Evolutionary conservation across 306 rosid genomes (phyloP).

Genomic region (Prunus salicina): DNA sequence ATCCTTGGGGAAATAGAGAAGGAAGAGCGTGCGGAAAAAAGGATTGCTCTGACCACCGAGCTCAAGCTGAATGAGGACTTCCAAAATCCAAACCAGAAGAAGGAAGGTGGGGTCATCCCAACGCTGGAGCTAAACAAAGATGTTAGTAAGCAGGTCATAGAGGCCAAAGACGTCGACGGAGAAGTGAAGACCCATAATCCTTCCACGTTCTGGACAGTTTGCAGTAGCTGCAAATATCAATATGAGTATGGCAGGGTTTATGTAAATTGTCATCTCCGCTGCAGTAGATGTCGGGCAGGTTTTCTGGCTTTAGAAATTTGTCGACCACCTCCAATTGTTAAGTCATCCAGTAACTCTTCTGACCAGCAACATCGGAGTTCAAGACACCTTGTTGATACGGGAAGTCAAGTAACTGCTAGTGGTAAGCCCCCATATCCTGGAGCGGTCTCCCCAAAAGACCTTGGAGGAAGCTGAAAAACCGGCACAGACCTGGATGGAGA

Average conservation of each 20-base stretch:
- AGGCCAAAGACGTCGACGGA: background rate
- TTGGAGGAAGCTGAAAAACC: too few species aligned
- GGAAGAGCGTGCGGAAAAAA: background rate
- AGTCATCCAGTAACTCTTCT: background rate
- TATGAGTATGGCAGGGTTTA: constrained; percentile 73
- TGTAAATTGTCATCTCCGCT: constrained; percentile 68
- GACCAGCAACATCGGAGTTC: constrained; percentile 41
- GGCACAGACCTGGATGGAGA: too few species aligned
- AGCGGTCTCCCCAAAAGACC: background rate
- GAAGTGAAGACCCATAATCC: constrained; percentile 38
- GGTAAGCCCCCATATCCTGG: background rate
- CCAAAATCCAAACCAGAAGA: too few species aligned
- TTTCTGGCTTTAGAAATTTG: constrained; percentile 47
- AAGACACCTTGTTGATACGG: constrained; percentile 34
- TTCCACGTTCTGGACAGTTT: constrained; percentile 76
- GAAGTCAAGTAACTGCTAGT: constrained; percentile 22
- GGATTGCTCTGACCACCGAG: too few species aligned
- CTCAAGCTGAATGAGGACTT: too few species aligned
- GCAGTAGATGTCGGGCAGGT: constrained; percentile 75
- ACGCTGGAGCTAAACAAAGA: too few species aligned
- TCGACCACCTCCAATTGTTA: background rate
- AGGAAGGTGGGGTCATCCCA: too few species aligned
- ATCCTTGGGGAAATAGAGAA: background rate
- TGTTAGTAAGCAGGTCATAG: too few species aligned
- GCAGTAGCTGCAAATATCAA: constrained; percentile 42